Evolutionary conservation across 169 alveolate genomes (phyloP), one percentile per base, ranked within the genome.

Genomic region (Plasmodium vinckei): DNA sequence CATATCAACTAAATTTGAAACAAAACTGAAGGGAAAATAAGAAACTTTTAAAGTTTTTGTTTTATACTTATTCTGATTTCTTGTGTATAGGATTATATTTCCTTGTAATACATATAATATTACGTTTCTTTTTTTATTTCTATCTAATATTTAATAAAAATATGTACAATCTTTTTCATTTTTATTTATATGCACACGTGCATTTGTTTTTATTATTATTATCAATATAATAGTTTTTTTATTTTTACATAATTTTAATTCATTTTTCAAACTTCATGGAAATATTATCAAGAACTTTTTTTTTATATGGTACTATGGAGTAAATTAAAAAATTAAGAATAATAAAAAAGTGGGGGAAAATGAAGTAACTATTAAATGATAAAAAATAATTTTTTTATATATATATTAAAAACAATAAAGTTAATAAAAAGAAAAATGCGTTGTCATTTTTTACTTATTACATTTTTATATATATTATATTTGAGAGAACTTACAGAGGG

Each of bases 391-490:
- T 33, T 33, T 1, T 33, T 33, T 21, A n/a, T 33, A 33, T 33
- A 33, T 33, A 33, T 33, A 33, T 0, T 33, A 33, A 33, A 33
- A 33, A 33, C 42, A 33, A 33, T 33, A 33, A 2, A 33, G 7
- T 33, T 33, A 33, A 33, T 33, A 79, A 70, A 59, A 79, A 57
- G 57, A 67, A 79, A 54, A 79, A 79, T 79, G 89, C 75, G 57
- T 68, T 54, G 19, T 42, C 19, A 47, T 56, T 65, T 59, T 67
- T 42, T 79, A 23, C 33, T 67, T 59, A 49, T 51, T 71, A 51
- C 12, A 23, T 13, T 79, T 49, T 67, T 79, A 39, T 65, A 71
- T 25, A 44, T 67, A 39, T 33, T 79, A 53, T 54, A 46, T 33
- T 42, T 79, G 27, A 44, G 56, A 23, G 3, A 23, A 44, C 39